Conservation (phyloP, 331 rosid genomes). For the Phaseolus coccineus region DNA sequence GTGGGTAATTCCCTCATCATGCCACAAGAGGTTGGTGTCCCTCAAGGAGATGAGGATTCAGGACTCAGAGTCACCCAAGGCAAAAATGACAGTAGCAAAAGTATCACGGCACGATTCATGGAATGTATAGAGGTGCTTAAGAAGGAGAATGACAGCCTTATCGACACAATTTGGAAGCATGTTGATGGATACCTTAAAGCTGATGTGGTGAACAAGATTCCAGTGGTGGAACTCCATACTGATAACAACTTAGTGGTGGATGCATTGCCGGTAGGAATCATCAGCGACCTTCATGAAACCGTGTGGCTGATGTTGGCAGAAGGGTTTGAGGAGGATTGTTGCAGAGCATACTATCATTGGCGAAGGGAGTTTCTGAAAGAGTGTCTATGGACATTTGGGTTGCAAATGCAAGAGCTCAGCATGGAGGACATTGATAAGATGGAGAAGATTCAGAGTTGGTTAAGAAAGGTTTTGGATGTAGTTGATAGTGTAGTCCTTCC, state of each 20-base stretch:
- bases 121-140: background rate
- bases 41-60: background rate
- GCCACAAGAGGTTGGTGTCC: background rate
- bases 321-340: slow-evolving; percentile 66
- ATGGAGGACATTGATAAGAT: slow-evolving; percentile 66
- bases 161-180: background rate
- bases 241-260: background rate
- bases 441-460: slow-evolving; percentile 67
- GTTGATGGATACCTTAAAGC: background rate
- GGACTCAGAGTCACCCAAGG: background rate
- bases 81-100: background rate
- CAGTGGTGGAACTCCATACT: background rate
- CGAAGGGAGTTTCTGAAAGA: slow-evolving; percentile 69
- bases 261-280: background rate
- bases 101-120: background rate
- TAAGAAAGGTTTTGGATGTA: slow-evolving; percentile 60
- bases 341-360: slow-evolving; percentile 61
- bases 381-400: slow-evolving; percentile 60
- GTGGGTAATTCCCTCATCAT: no score
- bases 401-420: slow-evolving; percentile 58
- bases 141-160: background rate
- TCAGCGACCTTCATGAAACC: slow-evolving; percentile 59
- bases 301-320: slow-evolving; percentile 67
- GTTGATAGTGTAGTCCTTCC: slow-evolving; percentile 68
- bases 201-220: background rate